phyloP scores from a whole-genome alignment of 805 yeast genomes.

The Nakazawaea sp. region DNA sequence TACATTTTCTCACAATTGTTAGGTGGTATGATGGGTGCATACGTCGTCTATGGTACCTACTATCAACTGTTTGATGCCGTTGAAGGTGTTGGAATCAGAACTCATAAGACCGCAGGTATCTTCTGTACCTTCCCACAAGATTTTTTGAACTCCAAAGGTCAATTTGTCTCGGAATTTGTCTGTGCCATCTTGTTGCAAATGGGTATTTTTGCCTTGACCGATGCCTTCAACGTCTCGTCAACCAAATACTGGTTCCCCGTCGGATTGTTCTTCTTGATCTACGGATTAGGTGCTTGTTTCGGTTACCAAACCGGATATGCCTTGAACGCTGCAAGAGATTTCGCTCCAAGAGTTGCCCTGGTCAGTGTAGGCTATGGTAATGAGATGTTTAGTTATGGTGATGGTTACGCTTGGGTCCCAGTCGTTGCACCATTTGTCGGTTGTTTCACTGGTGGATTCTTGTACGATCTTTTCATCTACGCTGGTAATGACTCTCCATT shows the following conservation, averaged over 20 bases:
- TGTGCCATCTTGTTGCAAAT: conserved; percentile 37
- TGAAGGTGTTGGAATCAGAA: conserved; percentile 26
- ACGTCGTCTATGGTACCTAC: conserved; percentile 38
- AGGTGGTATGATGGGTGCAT: conserved; percentile 42
- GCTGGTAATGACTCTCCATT: conserved; percentile 47
- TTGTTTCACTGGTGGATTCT: conserved; percentile 36
- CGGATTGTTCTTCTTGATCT: conserved; percentile 36
- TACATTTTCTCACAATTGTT: conserved; percentile 40
- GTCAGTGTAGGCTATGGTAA: conserved; percentile 39
- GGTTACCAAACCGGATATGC: conserved; percentile 52
- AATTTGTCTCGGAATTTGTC: conserved; percentile 40
- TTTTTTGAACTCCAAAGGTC: conserved; percentile 34
- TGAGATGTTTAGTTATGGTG: conserved; percentile 29
- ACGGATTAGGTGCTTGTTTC: conserved; percentile 37
- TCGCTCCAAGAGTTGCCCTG: conserved; percentile 46
- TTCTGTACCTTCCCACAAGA: conserved; percentile 38
- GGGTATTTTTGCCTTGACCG: conserved; percentile 44
- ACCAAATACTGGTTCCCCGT: conserved; percentile 40
- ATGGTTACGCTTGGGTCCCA: conserved; percentile 48
- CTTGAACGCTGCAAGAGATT: conserved; percentile 47
- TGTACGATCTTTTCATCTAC: conserved; percentile 45
- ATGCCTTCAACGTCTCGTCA: conserved; percentile 38
- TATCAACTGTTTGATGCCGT: conserved; percentile 28
- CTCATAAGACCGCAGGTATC: conserved; percentile 32
- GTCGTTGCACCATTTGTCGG: conserved; percentile 44